Conservation (phyloP, 202 grass and related monocot species). For the Hordeum pubiflorum region DNA sequence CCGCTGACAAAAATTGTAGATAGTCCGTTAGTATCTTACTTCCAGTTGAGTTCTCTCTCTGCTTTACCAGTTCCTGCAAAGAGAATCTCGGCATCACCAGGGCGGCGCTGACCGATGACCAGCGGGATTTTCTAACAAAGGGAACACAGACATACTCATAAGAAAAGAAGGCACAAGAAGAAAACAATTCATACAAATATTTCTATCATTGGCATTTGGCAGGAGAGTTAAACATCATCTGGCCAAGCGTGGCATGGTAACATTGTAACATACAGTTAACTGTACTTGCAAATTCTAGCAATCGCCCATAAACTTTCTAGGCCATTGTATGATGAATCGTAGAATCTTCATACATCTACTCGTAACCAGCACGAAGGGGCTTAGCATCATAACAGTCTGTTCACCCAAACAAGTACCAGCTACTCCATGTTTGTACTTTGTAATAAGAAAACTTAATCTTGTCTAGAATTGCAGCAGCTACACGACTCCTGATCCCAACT, state of each 20-base stretch:
- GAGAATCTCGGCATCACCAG: constrained; percentile 83
- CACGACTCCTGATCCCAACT: not conserved
- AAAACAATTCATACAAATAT: not conserved
- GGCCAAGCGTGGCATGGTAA: not conserved
- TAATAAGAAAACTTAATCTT: not conserved
- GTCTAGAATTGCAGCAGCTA: not conserved
- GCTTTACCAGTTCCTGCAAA: constrained; percentile 80
- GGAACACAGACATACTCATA: not conserved
- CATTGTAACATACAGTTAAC: not conserved
- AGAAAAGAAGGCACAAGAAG: not conserved
- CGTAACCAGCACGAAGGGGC: not conserved
- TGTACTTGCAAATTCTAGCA: not conserved
- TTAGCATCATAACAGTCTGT: not conserved
- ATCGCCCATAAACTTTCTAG: not conserved
- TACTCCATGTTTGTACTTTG: not conserved
- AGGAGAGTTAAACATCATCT: constrained; percentile 3
- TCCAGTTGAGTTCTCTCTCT: constrained; percentile 84
- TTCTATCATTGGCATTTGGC: not conserved
- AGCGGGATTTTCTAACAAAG: constrained; percentile 73
- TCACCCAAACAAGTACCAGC: not conserved
- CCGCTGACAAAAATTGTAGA: not conserved
- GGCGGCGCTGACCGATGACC: constrained; percentile 59
- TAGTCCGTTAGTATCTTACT: constrained; percentile 36
- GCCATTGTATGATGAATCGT: not conserved
- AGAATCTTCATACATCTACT: not conserved